These are phyloP conservation scores for Ploettnerulaceae sp. DNA, from an alignment of 2,329 filamentous ascomycete species.

Conservation along the genomic window DNA sequence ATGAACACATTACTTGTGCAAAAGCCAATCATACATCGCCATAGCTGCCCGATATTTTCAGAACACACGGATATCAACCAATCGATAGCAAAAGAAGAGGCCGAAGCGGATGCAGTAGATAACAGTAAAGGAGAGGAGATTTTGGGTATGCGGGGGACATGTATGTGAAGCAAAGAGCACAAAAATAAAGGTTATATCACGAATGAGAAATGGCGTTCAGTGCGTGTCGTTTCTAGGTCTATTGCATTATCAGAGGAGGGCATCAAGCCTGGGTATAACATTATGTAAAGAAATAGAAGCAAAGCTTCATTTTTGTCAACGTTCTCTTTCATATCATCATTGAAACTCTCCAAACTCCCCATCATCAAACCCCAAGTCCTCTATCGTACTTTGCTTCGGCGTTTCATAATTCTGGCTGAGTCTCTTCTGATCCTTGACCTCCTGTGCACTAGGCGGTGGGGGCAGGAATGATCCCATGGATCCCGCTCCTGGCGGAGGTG, in stretches of 20 bases:
- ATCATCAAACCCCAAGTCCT: slow-evolving; percentile 78
- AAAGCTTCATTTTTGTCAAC: not conserved
- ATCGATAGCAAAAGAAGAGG: not conserved
- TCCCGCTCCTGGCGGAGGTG: slow-evolving; percentile 50
- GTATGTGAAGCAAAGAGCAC: not conserved
- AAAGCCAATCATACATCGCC: not conserved
- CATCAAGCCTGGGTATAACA: not conserved
- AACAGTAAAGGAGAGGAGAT: too few species aligned
- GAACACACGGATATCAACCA: not conserved
- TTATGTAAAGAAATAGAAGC: not conserved
- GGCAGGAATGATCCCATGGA: slow-evolving; percentile 48
- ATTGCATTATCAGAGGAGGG: not conserved
- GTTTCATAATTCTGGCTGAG: slow-evolving; percentile 47
- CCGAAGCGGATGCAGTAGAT: not conserved
- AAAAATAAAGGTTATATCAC: too few species aligned
- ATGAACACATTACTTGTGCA: not conserved
- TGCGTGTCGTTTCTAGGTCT: not conserved
- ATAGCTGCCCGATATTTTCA: not conserved
- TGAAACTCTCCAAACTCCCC: slow-evolving; percentile 82
- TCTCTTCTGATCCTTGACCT: slow-evolving; percentile 57
- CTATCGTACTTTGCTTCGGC: slow-evolving; percentile 37
- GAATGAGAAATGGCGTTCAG: not conserved
- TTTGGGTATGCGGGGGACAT: not conserved
- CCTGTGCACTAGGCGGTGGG: slow-evolving; percentile 60
- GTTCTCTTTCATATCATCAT: slow-evolving; percentile 14